phyloP scores from a whole-genome alignment of 2,329 filamentous ascomycete species.

The Diaporthe nobilis region DNA sequence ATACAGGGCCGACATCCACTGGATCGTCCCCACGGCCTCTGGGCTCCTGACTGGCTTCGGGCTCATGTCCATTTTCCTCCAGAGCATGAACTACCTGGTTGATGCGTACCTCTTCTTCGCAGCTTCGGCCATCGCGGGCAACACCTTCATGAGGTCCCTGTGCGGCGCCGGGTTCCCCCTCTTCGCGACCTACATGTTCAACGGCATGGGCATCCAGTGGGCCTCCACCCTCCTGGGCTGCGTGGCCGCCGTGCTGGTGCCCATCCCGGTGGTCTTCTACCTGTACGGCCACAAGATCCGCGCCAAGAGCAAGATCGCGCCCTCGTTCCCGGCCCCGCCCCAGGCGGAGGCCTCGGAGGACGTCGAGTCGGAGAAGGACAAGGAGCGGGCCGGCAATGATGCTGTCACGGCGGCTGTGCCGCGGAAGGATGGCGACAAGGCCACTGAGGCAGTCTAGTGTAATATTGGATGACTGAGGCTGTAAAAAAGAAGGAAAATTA shows the following conservation, averaged over 20 bases:
- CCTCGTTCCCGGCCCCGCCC: slow-evolving; percentile 54
- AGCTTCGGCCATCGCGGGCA: slow-evolving; percentile 85
- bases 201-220: slow-evolving; percentile 73
- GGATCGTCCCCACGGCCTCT: slow-evolving; percentile 74
- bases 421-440: slow-evolving; percentile 44
- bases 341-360: neutral
- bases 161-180: slow-evolving; percentile 85
- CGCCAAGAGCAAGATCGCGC: slow-evolving; percentile 68
- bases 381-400: slow-evolving; percentile 35
- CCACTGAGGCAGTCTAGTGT: slow-evolving; percentile 44
- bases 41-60: slow-evolving; percentile 79
- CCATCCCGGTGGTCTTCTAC: slow-evolving; percentile 75
- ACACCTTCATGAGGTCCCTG: slow-evolving; percentile 84
- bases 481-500: neutral
- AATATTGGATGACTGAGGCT: neutral
- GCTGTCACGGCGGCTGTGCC: slow-evolving; percentile 41
- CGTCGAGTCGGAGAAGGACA: slow-evolving; percentile 30
- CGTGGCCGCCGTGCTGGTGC: slow-evolving; percentile 69
- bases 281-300: slow-evolving; percentile 72
- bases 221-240: slow-evolving; percentile 73
- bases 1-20: slow-evolving; percentile 69
- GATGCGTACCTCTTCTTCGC: slow-evolving; percentile 82
- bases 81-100: slow-evolving; percentile 84
- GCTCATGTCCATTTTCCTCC: slow-evolving; percentile 86
- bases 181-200: slow-evolving; percentile 80